Evolutionary conservation across 2,329 filamentous ascomycete genomes (phyloP), one percentile per base, ranked within the genome.

Genomic region (Aspergillus sp.): DNA sequence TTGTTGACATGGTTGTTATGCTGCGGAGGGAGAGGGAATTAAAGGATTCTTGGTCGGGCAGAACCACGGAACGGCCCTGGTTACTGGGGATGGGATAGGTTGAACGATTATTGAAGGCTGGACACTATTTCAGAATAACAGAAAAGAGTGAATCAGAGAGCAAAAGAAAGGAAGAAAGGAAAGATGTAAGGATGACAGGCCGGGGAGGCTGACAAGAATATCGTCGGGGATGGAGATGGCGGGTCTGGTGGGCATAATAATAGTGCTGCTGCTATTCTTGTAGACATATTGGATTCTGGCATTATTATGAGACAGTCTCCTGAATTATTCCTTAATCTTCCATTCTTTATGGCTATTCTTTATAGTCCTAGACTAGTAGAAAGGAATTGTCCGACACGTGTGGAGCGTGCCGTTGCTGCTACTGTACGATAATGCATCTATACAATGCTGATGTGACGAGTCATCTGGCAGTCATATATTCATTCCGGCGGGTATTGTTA

Each of bases 1-100:
- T 59, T 20, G 58, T 53, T 30, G 58, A 60, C 58, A 64, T 66
- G 38, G 35, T 57, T 41, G n/a, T 39, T 39, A 10, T 19, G 17
- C 33, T 37, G 47, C 30, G 54, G 47, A 51, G 49, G 50, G 39
- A 32, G 43, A 49, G 51, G 12, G 51, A 50, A 52, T 46, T 51
- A 50, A 51, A 51, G 45, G 48, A 51, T 45, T 46, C 7, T 33
- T 20, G 44, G 32, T 43, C 45, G 48, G 41, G 17, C 33, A 37
- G 37, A 39, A 22, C 37, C 37, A 22, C 37, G 37, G 37, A 39
- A 39, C 48, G 47, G 48, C 49, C 46, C 46, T 48, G 45, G 49
- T 47, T 43, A 30, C 33, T 39, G 6, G 7, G 7, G n/a, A 15
- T 38, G 4, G n/a, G 37, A 19, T 39, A 19, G 37, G 37, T 39